Base-by-base conservation (phyloP, 192 early-diverging fungal species). In the Backusella tarrabulga region DNA sequence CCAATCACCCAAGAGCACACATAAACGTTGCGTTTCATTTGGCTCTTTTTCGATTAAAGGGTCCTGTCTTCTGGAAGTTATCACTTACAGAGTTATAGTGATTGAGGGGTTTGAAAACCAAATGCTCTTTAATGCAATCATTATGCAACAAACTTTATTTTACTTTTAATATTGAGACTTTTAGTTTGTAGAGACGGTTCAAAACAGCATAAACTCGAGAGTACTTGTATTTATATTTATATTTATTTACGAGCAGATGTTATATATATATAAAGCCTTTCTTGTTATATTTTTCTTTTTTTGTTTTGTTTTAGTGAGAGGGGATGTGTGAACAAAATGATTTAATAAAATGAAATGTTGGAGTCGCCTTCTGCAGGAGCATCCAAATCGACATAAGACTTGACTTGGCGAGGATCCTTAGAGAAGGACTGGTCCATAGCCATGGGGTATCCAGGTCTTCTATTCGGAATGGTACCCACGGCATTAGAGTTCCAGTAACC, bases 311-410 rank as follows among this genome's bases (percentile, higher is more conserved):
- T 63, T 63, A 63, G 56, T 63, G 56, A 60, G 32, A 19, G 56
- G 56, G 19, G 4, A 32, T 63, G 56, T 63, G 56, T 29, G 23
- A 63, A 29, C 21, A 63, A 8, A 63, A 29, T 63, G 56, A 63
- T 63, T 32, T 63, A 63, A 29, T 63, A 63, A 68, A 76, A 82
- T 54, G 74, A 71, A 26, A 82, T 82, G 71, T 77, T 72, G 12
- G 76, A 56, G 42, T 82, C 80, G 32, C 80, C 91, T 66, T 93
- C 93, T 26, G 91, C 93, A 5, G 95, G 95, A 50, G 92, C 93
- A 84, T 97, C 96, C 46, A 97, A 82, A 77, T 97, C 96, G 36
- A 94, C 91, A 75, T 97, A 97, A 29, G 90, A 93, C 73, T 93
- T 93, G 66, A 97, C 88, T 60, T 91, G 89, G 12, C 96, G 90